A percentile compares a stretch with the other conserved stretches of the same genome.
These are phyloP conservation scores for Amanita jacksonii DNA, from an alignment of 768 basidiomycete genomes.

Conservation along the genomic window DNA sequence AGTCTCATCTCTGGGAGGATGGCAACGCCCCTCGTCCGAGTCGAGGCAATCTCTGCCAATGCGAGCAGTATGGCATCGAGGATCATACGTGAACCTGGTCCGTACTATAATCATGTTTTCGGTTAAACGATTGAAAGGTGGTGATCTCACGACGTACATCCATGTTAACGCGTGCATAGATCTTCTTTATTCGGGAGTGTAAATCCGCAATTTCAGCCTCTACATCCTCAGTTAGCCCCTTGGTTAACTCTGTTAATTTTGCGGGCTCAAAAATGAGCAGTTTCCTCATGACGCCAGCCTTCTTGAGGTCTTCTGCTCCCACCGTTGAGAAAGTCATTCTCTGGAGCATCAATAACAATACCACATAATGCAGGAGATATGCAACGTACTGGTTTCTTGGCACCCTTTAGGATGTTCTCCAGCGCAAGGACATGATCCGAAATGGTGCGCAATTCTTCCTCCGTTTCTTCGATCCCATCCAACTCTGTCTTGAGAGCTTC, in stretches of 20 bases:
- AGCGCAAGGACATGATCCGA: constrained; percentile 16
- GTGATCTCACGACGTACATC: constrained; percentile 17
- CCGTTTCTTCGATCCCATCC: constrained; percentile 20
- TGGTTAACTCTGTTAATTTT: constrained; percentile 14
- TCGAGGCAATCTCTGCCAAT: constrained; percentile 17
- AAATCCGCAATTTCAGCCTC: constrained; percentile 17
- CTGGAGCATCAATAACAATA: constrained; percentile 15
- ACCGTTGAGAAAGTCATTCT: constrained; percentile 20
- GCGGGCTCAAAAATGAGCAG: constrained; percentile 15
- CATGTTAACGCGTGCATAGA: constrained; percentile 22
- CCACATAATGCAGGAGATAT: constrained; percentile 10
- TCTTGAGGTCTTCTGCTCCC: constrained; percentile 17
- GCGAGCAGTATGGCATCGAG: constrained; percentile 22
- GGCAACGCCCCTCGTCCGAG: constrained; percentile 14
- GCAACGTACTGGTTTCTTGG: constrained; percentile 20
- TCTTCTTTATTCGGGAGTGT: constrained; percentile 18
- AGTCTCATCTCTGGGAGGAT: constrained; percentile 22
- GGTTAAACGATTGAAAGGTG: constrained; percentile 12
- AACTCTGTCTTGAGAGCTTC: constrained; percentile 19
- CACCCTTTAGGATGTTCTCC: constrained; percentile 17
- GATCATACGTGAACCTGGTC: constrained; percentile 21
- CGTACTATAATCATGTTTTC: constrained; percentile 16
- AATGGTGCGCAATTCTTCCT: constrained; percentile 15
- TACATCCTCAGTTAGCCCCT: constrained; percentile 9
- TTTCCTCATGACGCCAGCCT: constrained; percentile 18